Evolutionary conservation across 2,329 filamentous ascomycete genomes (phyloP).

Genomic region (Fonsecaea erecta): DNA sequence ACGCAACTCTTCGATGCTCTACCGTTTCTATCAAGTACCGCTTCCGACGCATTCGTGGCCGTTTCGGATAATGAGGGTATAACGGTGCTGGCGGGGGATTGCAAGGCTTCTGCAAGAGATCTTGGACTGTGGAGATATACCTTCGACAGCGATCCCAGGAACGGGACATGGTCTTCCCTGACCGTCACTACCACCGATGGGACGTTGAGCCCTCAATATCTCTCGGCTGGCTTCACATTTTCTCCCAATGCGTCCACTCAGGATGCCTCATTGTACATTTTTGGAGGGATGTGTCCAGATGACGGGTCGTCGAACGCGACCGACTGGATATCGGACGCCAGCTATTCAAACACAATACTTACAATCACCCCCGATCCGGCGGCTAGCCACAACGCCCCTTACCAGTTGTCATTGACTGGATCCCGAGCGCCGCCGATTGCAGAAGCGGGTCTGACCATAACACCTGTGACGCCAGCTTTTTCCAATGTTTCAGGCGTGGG

Average conservation of each 20-base stretch:
- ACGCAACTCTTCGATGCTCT: conserved; percentile 52
- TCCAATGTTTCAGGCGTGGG: conserved; percentile 67
- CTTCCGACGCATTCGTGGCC: conserved; percentile 67
- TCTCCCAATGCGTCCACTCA: conserved; percentile 62
- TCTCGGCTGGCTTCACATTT: conserved; percentile 69
- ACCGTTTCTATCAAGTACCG: conserved; percentile 63
- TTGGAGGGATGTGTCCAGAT: conserved; percentile 82
- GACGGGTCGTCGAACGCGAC: conserved; percentile 49
- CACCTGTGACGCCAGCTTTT: conserved; percentile 70
- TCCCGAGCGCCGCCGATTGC: conserved; percentile 70
- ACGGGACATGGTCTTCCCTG: conserved; percentile 61
- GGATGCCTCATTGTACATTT: conserved; percentile 68
- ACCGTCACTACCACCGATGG: conserved; percentile 44
- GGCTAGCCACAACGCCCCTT: conserved; percentile 27
- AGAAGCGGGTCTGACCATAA: conserved; percentile 86
- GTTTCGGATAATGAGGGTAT: conserved; percentile 67
- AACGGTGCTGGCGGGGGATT: conserved; percentile 75
- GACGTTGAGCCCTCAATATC: conserved; percentile 58
- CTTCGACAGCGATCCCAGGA: conserved; percentile 49
- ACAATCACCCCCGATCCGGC: conserved; percentile 59
- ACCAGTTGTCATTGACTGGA: conserved; percentile 52
- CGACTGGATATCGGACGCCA: conserved; percentile 69
- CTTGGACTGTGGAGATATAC: conserved; percentile 71
- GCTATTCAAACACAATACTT: conserved; percentile 81
- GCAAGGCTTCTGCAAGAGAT: conserved; percentile 58